Percentiles rank a stretch among this genome's conserved stretches.
Conservation (phyloP, 441 rosid species). For the Lepidium campestre region DNA sequence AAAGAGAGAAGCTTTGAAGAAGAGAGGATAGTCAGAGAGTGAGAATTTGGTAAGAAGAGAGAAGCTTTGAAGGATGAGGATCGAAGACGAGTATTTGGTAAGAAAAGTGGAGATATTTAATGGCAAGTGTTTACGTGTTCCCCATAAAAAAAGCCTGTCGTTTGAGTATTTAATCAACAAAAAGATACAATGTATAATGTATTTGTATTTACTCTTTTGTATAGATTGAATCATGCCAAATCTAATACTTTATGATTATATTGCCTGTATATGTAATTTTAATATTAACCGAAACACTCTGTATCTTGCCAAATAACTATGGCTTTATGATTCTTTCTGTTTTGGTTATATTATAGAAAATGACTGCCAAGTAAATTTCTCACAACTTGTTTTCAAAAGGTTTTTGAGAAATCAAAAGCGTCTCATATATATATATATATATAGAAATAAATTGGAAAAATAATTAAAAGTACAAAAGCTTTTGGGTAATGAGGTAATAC, state of each 20-base stretch:
- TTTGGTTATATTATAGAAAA: neutral
- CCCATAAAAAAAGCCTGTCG: neutral
- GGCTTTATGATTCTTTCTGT: too few relatives aligned
- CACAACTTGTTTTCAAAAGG: neutral
- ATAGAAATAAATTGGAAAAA: neutral
- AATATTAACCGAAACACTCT: neutral
- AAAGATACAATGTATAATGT: slow-evolving; percentile 3
- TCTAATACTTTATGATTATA: neutral
- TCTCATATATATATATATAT: too few relatives aligned
- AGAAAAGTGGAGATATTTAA: slow-evolving; percentile 20
- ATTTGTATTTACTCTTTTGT: neutral
- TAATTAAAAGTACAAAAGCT: neutral
- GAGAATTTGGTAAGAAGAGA: slow-evolving; percentile 8
- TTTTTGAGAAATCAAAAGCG: neutral
- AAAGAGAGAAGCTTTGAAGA: neutral
- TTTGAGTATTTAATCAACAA: neutral
- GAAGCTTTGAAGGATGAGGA: too few relatives aligned
- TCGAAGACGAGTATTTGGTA: neutral
- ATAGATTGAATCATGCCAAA: neutral
- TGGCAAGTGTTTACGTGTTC: slow-evolving; percentile 18
- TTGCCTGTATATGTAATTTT: neutral
- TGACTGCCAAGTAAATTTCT: neutral
- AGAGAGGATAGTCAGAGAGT: neutral
- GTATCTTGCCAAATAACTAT: neutral
- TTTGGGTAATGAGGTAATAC: neutral